Evolutionary conservation across 176 grass and related monocot genomes (phyloP).

Genomic region (Paspalum vaginatum): DNA sequence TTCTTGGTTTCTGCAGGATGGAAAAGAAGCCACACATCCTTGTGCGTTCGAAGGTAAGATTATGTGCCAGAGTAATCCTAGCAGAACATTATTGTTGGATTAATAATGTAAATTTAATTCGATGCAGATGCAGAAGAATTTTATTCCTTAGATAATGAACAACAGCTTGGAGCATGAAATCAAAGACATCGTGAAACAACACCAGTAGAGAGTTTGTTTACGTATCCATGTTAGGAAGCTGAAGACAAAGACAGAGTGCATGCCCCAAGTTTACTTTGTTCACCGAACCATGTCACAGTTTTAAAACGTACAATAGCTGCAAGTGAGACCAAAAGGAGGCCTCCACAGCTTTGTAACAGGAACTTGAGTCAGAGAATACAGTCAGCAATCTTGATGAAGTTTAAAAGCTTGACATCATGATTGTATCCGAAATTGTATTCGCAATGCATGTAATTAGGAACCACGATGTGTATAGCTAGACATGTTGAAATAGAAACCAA

Average conservation of each 20-base stretch:
- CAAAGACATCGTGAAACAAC: constrained; percentile 28
- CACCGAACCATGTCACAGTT: constrained; percentile 38
- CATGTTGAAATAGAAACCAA: constrained; percentile 21
- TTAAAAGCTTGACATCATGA: constrained; percentile 23
- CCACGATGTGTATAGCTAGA: constrained; percentile 14
- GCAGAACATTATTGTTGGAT: constrained; percentile 6
- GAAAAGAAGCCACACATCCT: constrained; percentile 47
- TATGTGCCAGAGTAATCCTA: constrained; percentile 27
- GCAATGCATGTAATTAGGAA: constrained; percentile 30
- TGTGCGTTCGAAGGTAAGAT: constrained; percentile 46
- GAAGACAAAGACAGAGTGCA: background rate
- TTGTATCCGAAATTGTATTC: constrained; percentile 30
- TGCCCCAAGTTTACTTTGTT: constrained; percentile 41
- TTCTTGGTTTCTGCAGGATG: constrained; percentile 45
- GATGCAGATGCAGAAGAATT: constrained; percentile 61
- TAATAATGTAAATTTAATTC: constrained; percentile 1
- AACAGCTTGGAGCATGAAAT: constrained; percentile 41
- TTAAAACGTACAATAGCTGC: constrained; percentile 17
- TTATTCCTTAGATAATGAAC: constrained; percentile 43
- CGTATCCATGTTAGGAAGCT: constrained; percentile 31
- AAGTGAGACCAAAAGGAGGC: constrained; percentile 34
- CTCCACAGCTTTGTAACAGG: constrained; percentile 28
- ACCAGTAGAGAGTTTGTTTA: constrained; percentile 23
- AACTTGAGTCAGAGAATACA: constrained; percentile 26
- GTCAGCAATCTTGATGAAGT: constrained; percentile 19